These are phyloP conservation scores for Cruciata laevipes DNA, from an alignment of 257 asterid species.

Conservation along the genomic window DNA sequence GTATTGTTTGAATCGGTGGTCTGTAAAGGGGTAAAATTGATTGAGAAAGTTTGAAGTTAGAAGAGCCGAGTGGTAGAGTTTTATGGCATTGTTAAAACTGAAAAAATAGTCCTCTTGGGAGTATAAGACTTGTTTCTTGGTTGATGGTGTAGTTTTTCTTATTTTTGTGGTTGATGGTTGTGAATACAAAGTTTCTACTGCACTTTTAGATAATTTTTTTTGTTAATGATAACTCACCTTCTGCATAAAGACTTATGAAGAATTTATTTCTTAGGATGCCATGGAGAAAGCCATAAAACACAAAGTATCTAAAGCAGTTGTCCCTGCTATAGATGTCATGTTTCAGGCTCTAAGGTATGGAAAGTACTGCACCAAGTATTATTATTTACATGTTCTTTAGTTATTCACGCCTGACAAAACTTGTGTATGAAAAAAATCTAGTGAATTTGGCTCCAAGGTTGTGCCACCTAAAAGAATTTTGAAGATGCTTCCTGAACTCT, in stretches of 20 bases:
- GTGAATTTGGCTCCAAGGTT: constrained; percentile 95
- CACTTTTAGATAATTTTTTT: neutral
- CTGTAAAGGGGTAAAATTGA: too few relatives aligned
- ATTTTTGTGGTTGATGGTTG: neutral
- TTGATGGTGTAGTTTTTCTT: neutral
- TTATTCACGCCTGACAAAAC: constrained; percentile 21
- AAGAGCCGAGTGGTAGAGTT: neutral
- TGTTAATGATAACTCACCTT: neutral
- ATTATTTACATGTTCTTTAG: neutral
- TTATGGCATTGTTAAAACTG: neutral
- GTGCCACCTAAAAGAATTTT: constrained; percentile 91
- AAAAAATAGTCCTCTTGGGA: neutral
- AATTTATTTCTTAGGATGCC: constrained; percentile 62
- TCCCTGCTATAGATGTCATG: constrained; percentile 99
- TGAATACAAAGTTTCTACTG: neutral
- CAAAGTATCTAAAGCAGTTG: constrained; percentile 97
- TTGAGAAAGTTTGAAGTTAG: neutral
- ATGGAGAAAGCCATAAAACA: constrained; percentile 98
- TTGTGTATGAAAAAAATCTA: constrained; percentile 31
- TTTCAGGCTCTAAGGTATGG: constrained; percentile 93
- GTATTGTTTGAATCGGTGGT: neutral
- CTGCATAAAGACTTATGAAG: neutral
- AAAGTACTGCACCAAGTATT: constrained; percentile 9
- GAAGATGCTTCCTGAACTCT: constrained; percentile 99
- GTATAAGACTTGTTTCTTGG: neutral